Percentiles rank a stretch among this genome's conserved stretches.
Evolutionary conservation across 352 stramenopile species (phyloP).

Genomic region (Pythium diclinum): DNA sequence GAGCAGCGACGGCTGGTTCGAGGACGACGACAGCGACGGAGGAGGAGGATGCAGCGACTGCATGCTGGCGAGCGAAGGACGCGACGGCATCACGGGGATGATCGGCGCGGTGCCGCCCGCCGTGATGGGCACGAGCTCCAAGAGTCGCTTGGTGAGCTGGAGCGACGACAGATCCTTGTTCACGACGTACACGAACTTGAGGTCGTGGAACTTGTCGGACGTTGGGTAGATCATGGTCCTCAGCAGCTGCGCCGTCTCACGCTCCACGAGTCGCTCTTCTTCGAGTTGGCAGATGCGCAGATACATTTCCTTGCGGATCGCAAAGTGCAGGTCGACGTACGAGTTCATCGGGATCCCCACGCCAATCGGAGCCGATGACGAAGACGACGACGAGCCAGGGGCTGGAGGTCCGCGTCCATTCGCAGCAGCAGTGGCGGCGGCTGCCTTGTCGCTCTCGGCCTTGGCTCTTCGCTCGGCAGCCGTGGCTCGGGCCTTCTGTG

Average conservation of each 20-base stretch:
- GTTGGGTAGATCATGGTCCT: slow-evolving; percentile 80
- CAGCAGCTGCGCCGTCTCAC: slow-evolving; percentile 69
- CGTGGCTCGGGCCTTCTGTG: slow-evolving; percentile 1
- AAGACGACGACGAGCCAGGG: neutral
- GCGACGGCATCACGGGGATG: slow-evolving; percentile 28
- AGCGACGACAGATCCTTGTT: slow-evolving; percentile 77
- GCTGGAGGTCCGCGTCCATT: slow-evolving; percentile 13
- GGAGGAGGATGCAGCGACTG: slow-evolving; percentile 13
- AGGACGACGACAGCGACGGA: neutral
- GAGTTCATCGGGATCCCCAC: slow-evolving; percentile 63
- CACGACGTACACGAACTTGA: slow-evolving; percentile 88
- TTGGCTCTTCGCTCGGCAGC: slow-evolving; percentile 9
- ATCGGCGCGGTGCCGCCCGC: slow-evolving; percentile 32
- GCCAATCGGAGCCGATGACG: slow-evolving; percentile 1
- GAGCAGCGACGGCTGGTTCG: neutral
- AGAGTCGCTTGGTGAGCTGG: slow-evolving; percentile 72
- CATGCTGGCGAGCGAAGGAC: slow-evolving; percentile 9
- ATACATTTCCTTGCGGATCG: slow-evolving; percentile 87
- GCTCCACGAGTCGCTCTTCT: slow-evolving; percentile 63
- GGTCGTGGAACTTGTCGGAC: slow-evolving; percentile 78
- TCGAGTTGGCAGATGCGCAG: slow-evolving; percentile 75
- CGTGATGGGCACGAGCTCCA: slow-evolving; percentile 63
- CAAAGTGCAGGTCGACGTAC: slow-evolving; percentile 82
- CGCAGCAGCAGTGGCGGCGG: neutral
- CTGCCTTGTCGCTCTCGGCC: slow-evolving; percentile 12